phyloP scores from a whole-genome alignment of 441 rosid species.

The Francoa sonchifolia region DNA sequence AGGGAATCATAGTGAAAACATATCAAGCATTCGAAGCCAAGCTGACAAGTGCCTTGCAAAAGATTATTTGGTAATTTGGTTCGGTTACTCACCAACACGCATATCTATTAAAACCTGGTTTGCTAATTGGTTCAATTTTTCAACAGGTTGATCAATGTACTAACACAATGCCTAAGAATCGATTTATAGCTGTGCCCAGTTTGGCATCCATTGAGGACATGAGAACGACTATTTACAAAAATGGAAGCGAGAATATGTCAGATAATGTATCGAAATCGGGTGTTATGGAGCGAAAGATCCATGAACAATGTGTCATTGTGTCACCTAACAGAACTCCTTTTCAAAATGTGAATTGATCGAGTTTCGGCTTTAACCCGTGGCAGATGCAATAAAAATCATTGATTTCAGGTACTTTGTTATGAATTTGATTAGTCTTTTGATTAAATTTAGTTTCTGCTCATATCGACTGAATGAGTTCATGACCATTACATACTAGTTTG shows the following conservation, averaged over 20 bases:
- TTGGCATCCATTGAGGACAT: conserved; percentile 51
- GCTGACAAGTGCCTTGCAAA: conserved; percentile 58
- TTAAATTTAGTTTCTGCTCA: no score
- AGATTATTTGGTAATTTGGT: conserved; percentile 51
- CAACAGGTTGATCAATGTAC: conserved; percentile 47
- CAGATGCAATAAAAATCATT: background rate
- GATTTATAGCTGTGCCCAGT: conserved; percentile 45
- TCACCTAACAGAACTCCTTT: conserved; percentile 58
- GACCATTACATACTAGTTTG: no score
- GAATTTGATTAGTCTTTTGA: background rate
- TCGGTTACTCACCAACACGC: background rate
- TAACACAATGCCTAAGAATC: conserved; percentile 39
- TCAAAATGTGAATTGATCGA: conserved; percentile 35
- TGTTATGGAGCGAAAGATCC: conserved; percentile 23
- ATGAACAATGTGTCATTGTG: conserved; percentile 14
- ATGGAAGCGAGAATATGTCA: conserved; percentile 15
- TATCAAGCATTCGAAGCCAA: conserved; percentile 41
- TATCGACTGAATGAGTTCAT: no score
- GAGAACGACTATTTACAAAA: conserved; percentile 25
- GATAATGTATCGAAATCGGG: conserved; percentile 22
- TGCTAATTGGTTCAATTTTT: background rate
- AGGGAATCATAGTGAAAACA: conserved; percentile 45
- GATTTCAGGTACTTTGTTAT: background rate
- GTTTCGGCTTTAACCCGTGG: background rate
- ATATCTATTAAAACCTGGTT: background rate